These are phyloP conservation scores for Leccinellum albellum DNA, from an alignment of 768 basidiomycete species.

Conservation along the genomic window DNA sequence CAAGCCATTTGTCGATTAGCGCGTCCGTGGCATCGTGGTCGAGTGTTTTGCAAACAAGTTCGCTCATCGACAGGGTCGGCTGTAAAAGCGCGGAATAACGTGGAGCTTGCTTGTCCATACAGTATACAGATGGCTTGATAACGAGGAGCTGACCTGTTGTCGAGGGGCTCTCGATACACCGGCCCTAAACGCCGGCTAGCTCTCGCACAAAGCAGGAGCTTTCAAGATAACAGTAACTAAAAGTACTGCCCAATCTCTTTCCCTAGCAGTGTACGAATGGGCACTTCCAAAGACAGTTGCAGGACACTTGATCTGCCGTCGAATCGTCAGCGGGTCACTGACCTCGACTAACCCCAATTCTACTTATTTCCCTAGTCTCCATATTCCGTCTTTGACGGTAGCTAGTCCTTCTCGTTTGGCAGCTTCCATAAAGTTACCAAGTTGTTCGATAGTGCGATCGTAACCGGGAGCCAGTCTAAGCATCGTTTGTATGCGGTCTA, in stretches of 20 bases:
- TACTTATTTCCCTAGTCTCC: slow-evolving; percentile 45
- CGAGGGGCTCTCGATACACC: slow-evolving; percentile 12
- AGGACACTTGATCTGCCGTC: slow-evolving; percentile 7
- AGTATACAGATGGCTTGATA: slow-evolving; percentile 13
- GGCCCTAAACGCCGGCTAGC: slow-evolving; percentile 23
- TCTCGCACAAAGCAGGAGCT: slow-evolving; percentile 8
- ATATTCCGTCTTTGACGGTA: slow-evolving; percentile 63
- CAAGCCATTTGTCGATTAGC: slow-evolving; percentile 83
- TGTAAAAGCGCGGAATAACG: slow-evolving; percentile 64
- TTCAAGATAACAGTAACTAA: not conserved
- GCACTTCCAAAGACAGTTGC: slow-evolving; percentile 7
- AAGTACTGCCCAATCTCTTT: not conserved
- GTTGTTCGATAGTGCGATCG: slow-evolving; percentile 74
- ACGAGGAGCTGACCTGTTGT: not conserved
- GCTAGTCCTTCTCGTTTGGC: slow-evolving; percentile 76
- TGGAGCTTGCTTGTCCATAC: slow-evolving; percentile 22
- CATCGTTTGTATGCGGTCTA: slow-evolving; percentile 88
- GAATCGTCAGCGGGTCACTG: not conserved
- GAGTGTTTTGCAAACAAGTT: slow-evolving; percentile 74
- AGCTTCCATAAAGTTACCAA: slow-evolving; percentile 76
- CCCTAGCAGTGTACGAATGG: slow-evolving; percentile 3
- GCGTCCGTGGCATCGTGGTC: slow-evolving; percentile 73
- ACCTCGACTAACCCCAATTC: not conserved
- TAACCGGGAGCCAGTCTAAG: slow-evolving; percentile 81
- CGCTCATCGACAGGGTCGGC: slow-evolving; percentile 67